These are phyloP conservation scores for Rhytidiadelphus loreus DNA, from an alignment of 225 moss, liverwort and hornwort genomes.

Conservation along the genomic window DNA sequence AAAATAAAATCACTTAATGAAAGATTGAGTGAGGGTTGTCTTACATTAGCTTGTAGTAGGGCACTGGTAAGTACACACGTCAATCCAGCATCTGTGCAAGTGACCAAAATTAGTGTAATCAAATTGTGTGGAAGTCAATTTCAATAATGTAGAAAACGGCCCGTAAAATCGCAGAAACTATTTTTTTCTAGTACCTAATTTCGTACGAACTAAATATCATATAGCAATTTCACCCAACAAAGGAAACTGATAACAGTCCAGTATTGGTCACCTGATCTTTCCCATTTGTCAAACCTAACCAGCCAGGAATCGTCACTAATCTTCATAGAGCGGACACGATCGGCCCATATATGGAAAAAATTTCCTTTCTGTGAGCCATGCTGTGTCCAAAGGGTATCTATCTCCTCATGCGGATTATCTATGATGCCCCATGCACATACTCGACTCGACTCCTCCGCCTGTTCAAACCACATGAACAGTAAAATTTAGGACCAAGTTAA, in stretches of 20 bases:
- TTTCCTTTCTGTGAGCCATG: slow-evolving; percentile 38
- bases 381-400: slow-evolving; percentile 7
- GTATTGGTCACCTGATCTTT: slow-evolving; percentile 30
- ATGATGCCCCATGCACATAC: slow-evolving; percentile 40
- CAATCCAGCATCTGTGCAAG: slow-evolving; percentile 22
- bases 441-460: slow-evolving; percentile 33
- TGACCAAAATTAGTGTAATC: not conserved
- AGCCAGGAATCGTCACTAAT: slow-evolving; percentile 37
- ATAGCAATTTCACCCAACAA: not conserved
- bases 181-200: not conserved
- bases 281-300: slow-evolving; percentile 52
- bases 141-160: not conserved
- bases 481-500: not conserved
- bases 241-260: not conserved
- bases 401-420: slow-evolving; percentile 35
- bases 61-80: slow-evolving; percentile 28
- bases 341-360: slow-evolving; percentile 26
- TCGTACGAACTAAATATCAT: not conserved
- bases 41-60: slow-evolving; percentile 29
- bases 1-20: not conserved
- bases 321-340: slow-evolving; percentile 34
- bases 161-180: not conserved
- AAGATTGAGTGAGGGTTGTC: not conserved
- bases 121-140: not conserved
- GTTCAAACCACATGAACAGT: not conserved